Evolutionary conservation across 2,329 filamentous ascomycete species (phyloP).

Genomic region (Amesomyces nigricolor): DNA sequence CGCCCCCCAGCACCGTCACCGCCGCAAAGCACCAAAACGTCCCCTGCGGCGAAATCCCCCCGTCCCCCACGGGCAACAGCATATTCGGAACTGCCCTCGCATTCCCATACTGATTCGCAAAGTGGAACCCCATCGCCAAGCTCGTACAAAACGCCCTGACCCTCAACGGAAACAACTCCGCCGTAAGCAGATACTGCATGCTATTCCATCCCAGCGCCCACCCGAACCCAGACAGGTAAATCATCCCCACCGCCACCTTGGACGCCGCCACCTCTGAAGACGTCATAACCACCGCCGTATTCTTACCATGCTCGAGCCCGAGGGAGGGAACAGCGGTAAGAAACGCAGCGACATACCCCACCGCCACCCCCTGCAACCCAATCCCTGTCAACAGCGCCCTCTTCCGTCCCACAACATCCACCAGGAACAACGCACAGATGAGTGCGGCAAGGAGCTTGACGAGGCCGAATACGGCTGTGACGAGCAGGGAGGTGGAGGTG

Average conservation of each 20-base stretch:
- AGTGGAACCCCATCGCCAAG: constrained; percentile 72
- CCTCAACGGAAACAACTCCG: constrained; percentile 70
- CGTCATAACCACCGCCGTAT: background rate
- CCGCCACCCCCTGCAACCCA: constrained; percentile 52
- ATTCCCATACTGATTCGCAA: constrained; percentile 74
- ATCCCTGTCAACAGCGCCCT: constrained; percentile 57
- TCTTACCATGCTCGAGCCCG: constrained; percentile 37
- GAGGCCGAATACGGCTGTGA: constrained; percentile 70
- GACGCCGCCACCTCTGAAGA: constrained; percentile 48
- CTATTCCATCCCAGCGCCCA: constrained; percentile 71
- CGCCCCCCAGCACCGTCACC: constrained; percentile 60
- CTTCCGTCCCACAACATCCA: constrained; percentile 74
- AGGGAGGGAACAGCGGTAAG: constrained; percentile 57
- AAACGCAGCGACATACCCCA: constrained; percentile 59
- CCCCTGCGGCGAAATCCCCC: constrained; percentile 53
- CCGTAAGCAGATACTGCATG: constrained; percentile 73
- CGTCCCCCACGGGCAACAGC: constrained; percentile 48
- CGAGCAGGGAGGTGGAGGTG: constrained; percentile 61
- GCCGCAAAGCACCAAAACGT: constrained; percentile 73
- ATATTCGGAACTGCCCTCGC: constrained; percentile 69
- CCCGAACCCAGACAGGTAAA: constrained; percentile 62
- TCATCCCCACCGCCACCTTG: constrained; percentile 65
- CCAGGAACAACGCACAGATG: constrained; percentile 68
- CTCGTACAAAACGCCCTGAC: constrained; percentile 66
- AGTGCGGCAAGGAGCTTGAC: constrained; percentile 65